Percentiles rank a stretch among this genome's conserved stretches.
Evolutionary conservation across 2,329 filamentous ascomycete genomes (phyloP).

Genomic region (Stagonosporopsis rhizophila): DNA sequence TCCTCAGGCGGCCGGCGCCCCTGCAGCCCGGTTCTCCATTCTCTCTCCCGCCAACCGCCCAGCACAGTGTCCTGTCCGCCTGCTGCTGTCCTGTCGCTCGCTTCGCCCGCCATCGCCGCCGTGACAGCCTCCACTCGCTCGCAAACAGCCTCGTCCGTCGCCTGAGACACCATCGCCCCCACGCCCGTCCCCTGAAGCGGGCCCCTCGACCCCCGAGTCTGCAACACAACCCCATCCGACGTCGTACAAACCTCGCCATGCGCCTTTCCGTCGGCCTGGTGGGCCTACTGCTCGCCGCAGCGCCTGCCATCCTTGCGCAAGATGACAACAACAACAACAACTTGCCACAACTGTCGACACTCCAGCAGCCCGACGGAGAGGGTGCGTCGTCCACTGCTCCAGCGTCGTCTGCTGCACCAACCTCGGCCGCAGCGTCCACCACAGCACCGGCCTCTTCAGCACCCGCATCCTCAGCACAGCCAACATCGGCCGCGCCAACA

Average conservation of each 20-base stretch:
- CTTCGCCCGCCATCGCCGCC: conserved; percentile 34
- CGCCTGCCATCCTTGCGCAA: conserved; percentile 44
- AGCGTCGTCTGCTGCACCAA: conserved; percentile 27
- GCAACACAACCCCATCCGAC: conserved; percentile 18
- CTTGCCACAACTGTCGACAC: conserved; percentile 40
- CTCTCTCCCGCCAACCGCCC: conserved; percentile 31
- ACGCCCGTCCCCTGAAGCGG: conserved; percentile 32
- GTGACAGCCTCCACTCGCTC: conserved; percentile 19
- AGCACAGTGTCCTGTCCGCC: conserved; percentile 27
- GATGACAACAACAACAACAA: conserved; percentile 17
- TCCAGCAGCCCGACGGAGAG: conserved; percentile 31
- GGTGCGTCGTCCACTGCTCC: conserved; percentile 24
- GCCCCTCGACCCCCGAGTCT: conserved; percentile 17
- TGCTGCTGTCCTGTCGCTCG: conserved; percentile 43
- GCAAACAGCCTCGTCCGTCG: conserved; percentile 9
- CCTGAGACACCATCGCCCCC: conserved; percentile 32
- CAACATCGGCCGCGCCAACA: conserved; percentile 15
- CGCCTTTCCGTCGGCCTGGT: conserved; percentile 41
- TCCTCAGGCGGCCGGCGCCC: conserved; percentile 30
- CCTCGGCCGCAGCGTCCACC: conserved; percentile 19
- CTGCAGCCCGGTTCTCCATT: conserved; percentile 24
- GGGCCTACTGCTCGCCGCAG: conserved; percentile 40
- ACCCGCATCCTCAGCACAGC: conserved; percentile 30
- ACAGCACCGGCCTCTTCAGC: conserved; percentile 32
- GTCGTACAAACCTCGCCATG: conserved; percentile 34